phyloP scores from a whole-genome alignment of 805 yeast genomes.

The Myxozyma udenii region DNA sequence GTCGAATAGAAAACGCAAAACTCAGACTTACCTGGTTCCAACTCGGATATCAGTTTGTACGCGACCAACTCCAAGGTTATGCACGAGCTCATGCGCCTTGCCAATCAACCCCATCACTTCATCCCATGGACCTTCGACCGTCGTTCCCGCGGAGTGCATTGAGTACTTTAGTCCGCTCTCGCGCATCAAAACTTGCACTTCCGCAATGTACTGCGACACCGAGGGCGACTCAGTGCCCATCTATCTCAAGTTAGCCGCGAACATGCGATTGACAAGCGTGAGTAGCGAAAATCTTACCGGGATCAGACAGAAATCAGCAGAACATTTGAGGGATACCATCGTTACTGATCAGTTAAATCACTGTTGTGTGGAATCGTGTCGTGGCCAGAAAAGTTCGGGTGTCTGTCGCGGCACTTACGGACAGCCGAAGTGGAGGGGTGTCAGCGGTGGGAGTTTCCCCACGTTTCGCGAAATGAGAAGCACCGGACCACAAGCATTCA shows the following conservation, averaged over 20 bases:
- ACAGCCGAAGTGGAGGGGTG: no score
- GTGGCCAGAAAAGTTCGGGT: no score
- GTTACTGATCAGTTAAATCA: no score
- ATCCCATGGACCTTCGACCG: conserved; percentile 89
- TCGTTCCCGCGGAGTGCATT: conserved; percentile 89
- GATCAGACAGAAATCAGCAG: conserved; percentile 82
- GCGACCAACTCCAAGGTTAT: conserved; percentile 67
- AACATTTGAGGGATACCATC: conserved; percentile 43
- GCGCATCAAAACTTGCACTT: conserved; percentile 62
- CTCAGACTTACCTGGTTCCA: conserved; percentile 55
- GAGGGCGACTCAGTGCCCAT: conserved; percentile 78
- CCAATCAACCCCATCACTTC: conserved; percentile 81
- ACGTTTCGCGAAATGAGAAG: no score
- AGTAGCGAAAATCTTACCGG: conserved; percentile 53
- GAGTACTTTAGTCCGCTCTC: conserved; percentile 62
- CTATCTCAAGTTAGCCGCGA: conserved; percentile 35
- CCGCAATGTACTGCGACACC: conserved; percentile 75
- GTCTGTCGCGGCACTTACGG: no score
- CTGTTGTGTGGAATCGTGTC: no score
- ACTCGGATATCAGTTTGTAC: conserved; percentile 83
- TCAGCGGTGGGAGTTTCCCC: no score
- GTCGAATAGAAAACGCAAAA: no score
- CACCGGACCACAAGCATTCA: no score
- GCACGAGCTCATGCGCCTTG: conserved; percentile 67
- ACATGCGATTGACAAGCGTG: conserved; percentile 1